Base-by-base conservation (phyloP, 129 eudicot genomes). In the Dittrichia graveolens region DNA sequence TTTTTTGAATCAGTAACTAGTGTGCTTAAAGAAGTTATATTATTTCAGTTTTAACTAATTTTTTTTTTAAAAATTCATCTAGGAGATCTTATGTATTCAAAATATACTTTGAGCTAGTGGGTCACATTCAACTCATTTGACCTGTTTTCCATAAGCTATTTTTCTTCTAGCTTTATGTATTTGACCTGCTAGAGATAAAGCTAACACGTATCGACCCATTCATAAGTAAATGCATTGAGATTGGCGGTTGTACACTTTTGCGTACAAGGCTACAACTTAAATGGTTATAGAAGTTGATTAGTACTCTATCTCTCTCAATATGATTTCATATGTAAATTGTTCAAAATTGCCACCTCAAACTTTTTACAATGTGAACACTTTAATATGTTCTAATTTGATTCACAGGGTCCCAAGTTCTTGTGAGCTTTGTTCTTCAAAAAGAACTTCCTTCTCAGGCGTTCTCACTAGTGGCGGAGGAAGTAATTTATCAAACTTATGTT, bases 401-500 rank as follows among this genome's bases (percentile, higher is more conserved):
- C 14, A 57, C 64, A 80, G 81, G 96, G 52, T 89, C 96, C 54
- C 96, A 89, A 80, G 96, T 89, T 75, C 76, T 89, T 58, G 93
- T 89, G 71, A 89, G 98, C 86, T 82, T 81, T 78, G 87, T 88
- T 77, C 83, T 93, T 80, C 80, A 88, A 73, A 86, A 53, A 61
- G 96, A 90, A 86, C 88, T 93, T 45, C 80, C 92, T 47, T 71
- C 85, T 13, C 74, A 80, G n/a, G 58, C 91, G 46, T 93, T 93
- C 79, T 93, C 98, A 56, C 67, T 93, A 64, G 98, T 93, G 57
- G 98, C 98, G 0, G 98, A 93, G 78, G 98, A 93, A 88, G 98
- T 93, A 85, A 12, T 69, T 44, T 71, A 24, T 72, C 64, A 66
- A 68, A 77, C 65, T 74, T 43, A 67, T 63, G 49, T 61, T 64